Evolutionary conservation across 345 rosid genomes (phyloP), one percentile per base, ranked within the genome.

Genomic region (Barbarea vulgaris): DNA sequence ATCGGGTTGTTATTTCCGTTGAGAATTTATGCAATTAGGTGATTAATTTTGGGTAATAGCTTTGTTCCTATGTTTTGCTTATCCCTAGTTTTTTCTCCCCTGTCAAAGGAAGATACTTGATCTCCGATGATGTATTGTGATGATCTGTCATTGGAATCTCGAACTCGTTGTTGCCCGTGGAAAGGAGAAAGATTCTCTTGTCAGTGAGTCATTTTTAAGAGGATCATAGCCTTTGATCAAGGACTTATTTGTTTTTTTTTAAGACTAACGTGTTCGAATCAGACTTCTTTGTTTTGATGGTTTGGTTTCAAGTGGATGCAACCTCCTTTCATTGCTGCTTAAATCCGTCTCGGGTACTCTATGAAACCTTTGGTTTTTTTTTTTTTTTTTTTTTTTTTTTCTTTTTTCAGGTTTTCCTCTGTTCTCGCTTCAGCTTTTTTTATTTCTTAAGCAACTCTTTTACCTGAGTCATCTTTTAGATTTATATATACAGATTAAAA

Each of bases 151-250:
- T 62, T 91, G 80, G 89, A 91, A 82, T 86, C 93, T 6, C 77
- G 76, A 57, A 86, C 92, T 61, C 96, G 84, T 55, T 94, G 97
- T 80, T 91, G 97, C 51, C 93, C 97, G 39, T 76, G 39, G 79
- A 88, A 81, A 71, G 96, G 91, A 83, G 91, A 88, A 81, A 91
- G 82, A 87, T 91, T 83, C 79, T 82, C 98, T 86, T 93, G 96
- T 87, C 88, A 83, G 98, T 91, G 89, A 91, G 98, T 87, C 82
- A 46, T 77, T 63, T 50, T 47, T 55, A 47, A 25, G 44, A 63
- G 0, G 2, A 25, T 25, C n/a, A n/a, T n/a, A n/a, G n/a, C n/a
- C n/a, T n/a, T 46, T 44, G 17, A 24, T 46, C 17, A 4, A 22
- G n/a, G 24, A 62, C 9, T 7, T 19, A 19, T 47, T n/a, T 13